Evolutionary conservation across 1,139 yeast species (phyloP), one percentile per base, ranked within the genome.

Genomic region (Tardiomyces depauwii): DNA sequence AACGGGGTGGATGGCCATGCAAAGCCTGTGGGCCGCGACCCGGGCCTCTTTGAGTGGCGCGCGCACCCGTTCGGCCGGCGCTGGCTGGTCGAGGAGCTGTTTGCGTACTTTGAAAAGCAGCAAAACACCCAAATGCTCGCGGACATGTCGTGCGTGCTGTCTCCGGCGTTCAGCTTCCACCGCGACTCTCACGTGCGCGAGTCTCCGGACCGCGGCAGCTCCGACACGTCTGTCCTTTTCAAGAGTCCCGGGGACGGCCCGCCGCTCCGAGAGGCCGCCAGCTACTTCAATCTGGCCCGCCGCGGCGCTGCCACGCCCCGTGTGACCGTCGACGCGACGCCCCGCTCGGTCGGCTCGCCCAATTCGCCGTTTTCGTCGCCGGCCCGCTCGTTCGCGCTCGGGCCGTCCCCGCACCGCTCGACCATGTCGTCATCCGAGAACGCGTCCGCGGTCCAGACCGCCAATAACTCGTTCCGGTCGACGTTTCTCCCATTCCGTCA

Each of bases 91-190:
- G 71, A 72, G 38, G 78, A 79, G 52, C 67, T 88, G 43, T 60
- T 89, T 58, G 61, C 65, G 1, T 80, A 82, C 55, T 88, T 82
- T 57, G 93, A 82, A 55, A 64, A 57, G 40, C 62, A 70, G 44
- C 79, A 80, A 2, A 83, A 89, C 56, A 67, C 86, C 19, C 97
- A 89, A 61, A 87, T 89, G 95, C 68, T 91, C 18, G 96, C 95
- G 1, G 82, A 85, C 85, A 65, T 88, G 59, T 78, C 93, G 1
- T 86, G 95, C 64, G 73, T 87, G 2, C 54, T 72, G 48, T 59
- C 56, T 48, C 30, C 46, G n/a, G 47, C 39, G 13, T 40, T 30
- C 19, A 14, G n/a, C n/a, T 18, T 18, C 12, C 10, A 39, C 16
- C 18, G 10, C 16, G 25, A 18, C 21, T 16, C 23, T 5, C 42